Conservation (phyloP, 1,284 basidiomycete genomes). For the Apiotrichum gracile region DNA sequence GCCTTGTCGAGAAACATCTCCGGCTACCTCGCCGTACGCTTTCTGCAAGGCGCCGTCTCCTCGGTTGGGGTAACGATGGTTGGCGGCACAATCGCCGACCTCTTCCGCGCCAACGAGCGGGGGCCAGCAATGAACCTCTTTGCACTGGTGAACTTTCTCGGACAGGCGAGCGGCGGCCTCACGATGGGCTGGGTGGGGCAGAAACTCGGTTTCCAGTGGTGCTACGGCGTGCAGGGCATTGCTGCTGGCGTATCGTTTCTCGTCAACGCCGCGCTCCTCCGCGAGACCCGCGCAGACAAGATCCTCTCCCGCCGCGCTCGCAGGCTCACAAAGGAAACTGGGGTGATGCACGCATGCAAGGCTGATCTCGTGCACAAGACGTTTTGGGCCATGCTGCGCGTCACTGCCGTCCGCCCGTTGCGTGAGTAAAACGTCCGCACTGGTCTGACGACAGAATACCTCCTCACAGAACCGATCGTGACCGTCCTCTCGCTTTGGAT, state of each 20-base stretch:
- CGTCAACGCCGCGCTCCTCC: slow-evolving; percentile 38
- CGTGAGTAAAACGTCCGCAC: too few species aligned
- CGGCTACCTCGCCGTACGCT: slow-evolving; percentile 41
- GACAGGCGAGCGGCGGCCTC: slow-evolving; percentile 18
- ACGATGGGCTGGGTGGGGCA: slow-evolving; percentile 30
- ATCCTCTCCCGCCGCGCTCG: slow-evolving; percentile 46
- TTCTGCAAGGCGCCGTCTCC: slow-evolving; percentile 35
- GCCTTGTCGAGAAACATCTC: slow-evolving; percentile 31
- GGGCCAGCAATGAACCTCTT: slow-evolving; percentile 49
- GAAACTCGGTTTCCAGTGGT: slow-evolving; percentile 34
- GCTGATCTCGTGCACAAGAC: slow-evolving; percentile 35
- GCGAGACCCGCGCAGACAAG: slow-evolving; percentile 49
- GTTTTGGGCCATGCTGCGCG: slow-evolving; percentile 33
- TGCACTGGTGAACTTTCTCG: slow-evolving; percentile 42
- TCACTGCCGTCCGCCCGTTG: slow-evolving; percentile 38
- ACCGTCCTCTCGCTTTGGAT: slow-evolving; percentile 49
- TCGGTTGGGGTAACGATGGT: slow-evolving; percentile 41
- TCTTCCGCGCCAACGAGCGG: slow-evolving; percentile 39
- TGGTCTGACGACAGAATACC: too few species aligned
- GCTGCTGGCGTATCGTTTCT: slow-evolving; percentile 27
- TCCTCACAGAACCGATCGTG: slow-evolving; percentile 50
- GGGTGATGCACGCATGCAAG: slow-evolving; percentile 37
- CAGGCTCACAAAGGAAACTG: slow-evolving; percentile 44
- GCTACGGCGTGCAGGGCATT: slow-evolving; percentile 37
- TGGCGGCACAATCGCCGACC: slow-evolving; percentile 45